These are phyloP conservation scores for Trapa incisa DNA, from an alignment of 345 rosid genomes.

Conservation along the genomic window DNA sequence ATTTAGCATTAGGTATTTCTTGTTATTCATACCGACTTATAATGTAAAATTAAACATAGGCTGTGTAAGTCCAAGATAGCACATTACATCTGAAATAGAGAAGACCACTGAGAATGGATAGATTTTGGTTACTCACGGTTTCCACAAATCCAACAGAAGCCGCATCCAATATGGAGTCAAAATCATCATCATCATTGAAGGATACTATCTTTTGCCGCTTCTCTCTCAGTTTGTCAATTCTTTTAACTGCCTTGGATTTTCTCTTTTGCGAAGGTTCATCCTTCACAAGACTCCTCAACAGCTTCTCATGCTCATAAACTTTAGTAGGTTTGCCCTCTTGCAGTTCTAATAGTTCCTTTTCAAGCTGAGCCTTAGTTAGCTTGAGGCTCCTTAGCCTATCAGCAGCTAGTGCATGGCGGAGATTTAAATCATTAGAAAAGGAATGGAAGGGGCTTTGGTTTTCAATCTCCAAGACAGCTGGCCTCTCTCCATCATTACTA, in stretches of 20 bases:
- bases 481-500: slow-evolving; percentile 10
- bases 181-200: slow-evolving; percentile 62
- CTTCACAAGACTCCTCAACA: slow-evolving; percentile 47
- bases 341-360: slow-evolving; percentile 43
- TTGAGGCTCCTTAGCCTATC: slow-evolving; percentile 67
- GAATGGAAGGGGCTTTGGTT: slow-evolving; percentile 22
- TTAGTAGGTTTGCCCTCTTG: slow-evolving; percentile 17
- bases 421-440: slow-evolving; percentile 33
- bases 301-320: slow-evolving; percentile 20
- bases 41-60: not conserved
- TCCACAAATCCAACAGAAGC: slow-evolving; percentile 83
- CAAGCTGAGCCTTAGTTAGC: slow-evolving; percentile 54
- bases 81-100: not conserved
- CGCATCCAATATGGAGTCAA: slow-evolving; percentile 75
- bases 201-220: slow-evolving; percentile 52
- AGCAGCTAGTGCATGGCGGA: slow-evolving; percentile 73
- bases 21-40: not conserved
- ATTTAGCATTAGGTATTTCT: slow-evolving; percentile 3
- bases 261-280: slow-evolving; percentile 43
- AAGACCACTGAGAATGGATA: not conserved
- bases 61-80: not conserved
- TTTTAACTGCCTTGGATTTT: slow-evolving; percentile 34
- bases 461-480: slow-evolving; percentile 12
- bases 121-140: slow-evolving; percentile 40
- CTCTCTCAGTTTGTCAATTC: slow-evolving; percentile 26